These are phyloP conservation scores for Narthecium ossifragum DNA, from an alignment of 106 monocot genomes.

Conservation along the genomic window DNA sequence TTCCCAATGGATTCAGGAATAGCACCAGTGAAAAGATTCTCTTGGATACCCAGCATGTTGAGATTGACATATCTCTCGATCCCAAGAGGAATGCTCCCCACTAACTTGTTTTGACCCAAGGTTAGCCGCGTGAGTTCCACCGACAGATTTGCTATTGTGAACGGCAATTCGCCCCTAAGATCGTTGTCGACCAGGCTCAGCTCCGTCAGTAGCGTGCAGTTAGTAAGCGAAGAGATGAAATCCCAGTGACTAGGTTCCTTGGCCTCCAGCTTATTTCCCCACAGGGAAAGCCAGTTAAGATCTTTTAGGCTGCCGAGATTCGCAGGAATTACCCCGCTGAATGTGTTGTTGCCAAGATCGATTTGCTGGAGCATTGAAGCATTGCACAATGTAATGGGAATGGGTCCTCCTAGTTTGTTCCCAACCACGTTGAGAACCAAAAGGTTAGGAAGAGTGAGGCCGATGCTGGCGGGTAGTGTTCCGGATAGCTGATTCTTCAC, in stretches of 20 bases:
- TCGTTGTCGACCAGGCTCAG: neutral
- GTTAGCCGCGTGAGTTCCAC: neutral
- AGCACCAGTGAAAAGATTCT: constrained; percentile 6
- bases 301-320: neutral
- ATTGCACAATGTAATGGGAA: neutral
- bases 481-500: neutral
- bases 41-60: neutral
- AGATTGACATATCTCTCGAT: constrained; percentile 4
- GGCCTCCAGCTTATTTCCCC: constrained; percentile 4
- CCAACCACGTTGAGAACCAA: neutral
- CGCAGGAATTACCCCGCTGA: neutral
- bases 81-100: constrained; percentile 2
- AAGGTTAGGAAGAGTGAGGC: neutral
- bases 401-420: neutral
- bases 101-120: neutral
- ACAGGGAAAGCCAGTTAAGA: neutral
- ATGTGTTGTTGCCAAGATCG: neutral
- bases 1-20: neutral
- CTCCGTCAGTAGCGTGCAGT: neutral
- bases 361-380: neutral
- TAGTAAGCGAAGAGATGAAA: constrained; percentile 7
- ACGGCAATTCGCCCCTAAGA: constrained; percentile 3
- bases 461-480: neutral
- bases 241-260: neutral
- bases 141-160: neutral